Percentiles rank a stretch among this genome's conserved stretches.
phyloP scores from a whole-genome alignment of 441 rosid genomes.

The Brassica hybrid region DNA sequence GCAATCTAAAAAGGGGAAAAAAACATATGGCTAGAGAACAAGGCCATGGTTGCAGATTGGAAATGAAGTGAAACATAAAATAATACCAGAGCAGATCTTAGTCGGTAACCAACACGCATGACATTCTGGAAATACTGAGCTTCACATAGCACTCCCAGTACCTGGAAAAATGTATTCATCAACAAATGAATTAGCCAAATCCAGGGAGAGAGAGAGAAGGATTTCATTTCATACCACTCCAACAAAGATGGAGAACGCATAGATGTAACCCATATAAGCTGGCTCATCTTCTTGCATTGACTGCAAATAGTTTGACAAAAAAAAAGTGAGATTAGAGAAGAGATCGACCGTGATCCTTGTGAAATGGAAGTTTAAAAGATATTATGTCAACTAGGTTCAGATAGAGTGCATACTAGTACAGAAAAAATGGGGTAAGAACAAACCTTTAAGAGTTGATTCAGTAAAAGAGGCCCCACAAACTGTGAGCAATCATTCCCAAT shows the following conservation, averaged over 20 bases:
- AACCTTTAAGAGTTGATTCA: conserved; percentile 91
- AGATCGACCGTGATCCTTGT: conserved; percentile 15
- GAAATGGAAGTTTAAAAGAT: not conserved
- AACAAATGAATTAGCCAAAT: conserved; percentile 49
- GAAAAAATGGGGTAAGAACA: conserved; percentile 26
- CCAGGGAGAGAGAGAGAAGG: conserved; percentile 44
- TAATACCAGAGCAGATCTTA: conserved; percentile 95
- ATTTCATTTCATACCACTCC: conserved; percentile 86
- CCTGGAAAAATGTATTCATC: conserved; percentile 57
- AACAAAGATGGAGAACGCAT: conserved; percentile 84
- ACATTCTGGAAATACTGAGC: conserved; percentile 99
- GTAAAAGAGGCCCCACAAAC: conserved; percentile 90
- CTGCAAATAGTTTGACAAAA: conserved; percentile 57
- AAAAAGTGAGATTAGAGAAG: conserved; percentile 9
- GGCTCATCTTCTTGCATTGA: conserved; percentile 98
- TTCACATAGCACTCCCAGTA: conserved; percentile 86
- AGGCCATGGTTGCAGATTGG: conserved; percentile 13
- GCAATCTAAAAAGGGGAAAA: conserved; percentile 64
- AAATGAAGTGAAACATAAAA: conserved; percentile 28
- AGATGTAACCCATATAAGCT: conserved; percentile 92
- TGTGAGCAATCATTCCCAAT: conserved; percentile 84
- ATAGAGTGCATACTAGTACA: conserved; percentile 13
- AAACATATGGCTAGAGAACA: conserved; percentile 7
- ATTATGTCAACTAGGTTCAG: conserved; percentile 1
- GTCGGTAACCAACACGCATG: conserved; percentile 93